These are phyloP conservation scores for Grammothele lineata DNA, from an alignment of 768 basidiomycete species.

Conservation along the genomic window DNA sequence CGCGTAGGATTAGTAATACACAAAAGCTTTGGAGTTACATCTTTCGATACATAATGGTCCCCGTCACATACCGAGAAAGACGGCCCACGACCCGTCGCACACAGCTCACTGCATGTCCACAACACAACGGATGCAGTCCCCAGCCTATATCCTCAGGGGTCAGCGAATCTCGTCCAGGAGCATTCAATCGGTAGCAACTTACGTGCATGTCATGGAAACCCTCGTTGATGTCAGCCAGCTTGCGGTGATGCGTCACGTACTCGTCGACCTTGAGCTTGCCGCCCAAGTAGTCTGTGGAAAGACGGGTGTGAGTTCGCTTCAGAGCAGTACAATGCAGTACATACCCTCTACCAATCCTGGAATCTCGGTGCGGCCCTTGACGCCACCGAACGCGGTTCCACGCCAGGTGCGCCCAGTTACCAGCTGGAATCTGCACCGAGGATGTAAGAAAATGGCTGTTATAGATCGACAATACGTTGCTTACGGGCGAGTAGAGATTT, in stretches of 20 bases:
- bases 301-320: too few relatives aligned
- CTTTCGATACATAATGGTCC: too few relatives aligned
- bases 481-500: conserved; percentile 39
- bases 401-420: conserved; percentile 94
- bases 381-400: conserved; percentile 94
- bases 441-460: too few relatives aligned
- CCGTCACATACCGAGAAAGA: too few relatives aligned
- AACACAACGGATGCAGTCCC: conserved; percentile 92
- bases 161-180: neutral
- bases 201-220: conserved; percentile 98
- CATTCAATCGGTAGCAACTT: conserved; percentile 30
- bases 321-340: neutral
- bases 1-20: too few relatives aligned
- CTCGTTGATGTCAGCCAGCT: conserved; percentile 70
- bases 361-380: conserved; percentile 95
- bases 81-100: too few relatives aligned
- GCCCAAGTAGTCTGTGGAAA: conserved; percentile 70
- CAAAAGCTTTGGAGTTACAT: too few relatives aligned
- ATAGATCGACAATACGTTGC: conserved; percentile 9
- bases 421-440: conserved; percentile 45
- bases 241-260: conserved; percentile 87
- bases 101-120: conserved; percentile 72
- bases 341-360: conserved; percentile 89
- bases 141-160: conserved; percentile 41
- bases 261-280: conserved; percentile 90